Evolutionary conservation across 768 basidiomycete species (phyloP).

Genomic region (Suillus sp.): DNA sequence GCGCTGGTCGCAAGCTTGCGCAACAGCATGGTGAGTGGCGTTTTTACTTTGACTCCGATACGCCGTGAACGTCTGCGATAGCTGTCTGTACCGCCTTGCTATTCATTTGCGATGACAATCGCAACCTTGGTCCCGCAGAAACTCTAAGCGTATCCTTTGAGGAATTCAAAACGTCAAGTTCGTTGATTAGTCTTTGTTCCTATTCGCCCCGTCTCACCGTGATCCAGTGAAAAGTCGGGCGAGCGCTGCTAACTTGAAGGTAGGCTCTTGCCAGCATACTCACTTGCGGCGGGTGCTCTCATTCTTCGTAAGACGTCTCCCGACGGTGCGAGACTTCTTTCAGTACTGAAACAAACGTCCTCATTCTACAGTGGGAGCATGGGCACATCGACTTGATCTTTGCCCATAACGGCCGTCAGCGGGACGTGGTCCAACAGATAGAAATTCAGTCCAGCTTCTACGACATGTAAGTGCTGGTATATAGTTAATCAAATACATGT

Average conservation of each 20-base stretch:
- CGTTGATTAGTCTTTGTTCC: not conserved
- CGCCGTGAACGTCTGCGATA: not conserved
- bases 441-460: not conserved
- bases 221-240: not conserved
- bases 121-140: not conserved
- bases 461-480: not conserved
- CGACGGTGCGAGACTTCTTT: not conserved
- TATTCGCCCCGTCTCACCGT: not conserved
- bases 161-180: not conserved
- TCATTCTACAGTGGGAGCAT: not conserved
- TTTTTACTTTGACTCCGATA: not conserved
- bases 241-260: not conserved
- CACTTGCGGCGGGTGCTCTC: not conserved
- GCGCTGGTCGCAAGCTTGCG: not conserved
- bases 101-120: constrained; percentile 6
- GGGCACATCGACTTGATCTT: not conserved
- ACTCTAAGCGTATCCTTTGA: not conserved
- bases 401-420: not conserved
- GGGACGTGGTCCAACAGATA: not conserved
- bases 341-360: not conserved
- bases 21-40: not conserved
- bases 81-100: constrained; percentile 3
- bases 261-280: not conserved
- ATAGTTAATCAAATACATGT: not conserved
- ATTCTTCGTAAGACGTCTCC: not conserved